Conservation (phyloP, 352 stramenopile genomes). For the Globisporangium iwayamae region DNA sequence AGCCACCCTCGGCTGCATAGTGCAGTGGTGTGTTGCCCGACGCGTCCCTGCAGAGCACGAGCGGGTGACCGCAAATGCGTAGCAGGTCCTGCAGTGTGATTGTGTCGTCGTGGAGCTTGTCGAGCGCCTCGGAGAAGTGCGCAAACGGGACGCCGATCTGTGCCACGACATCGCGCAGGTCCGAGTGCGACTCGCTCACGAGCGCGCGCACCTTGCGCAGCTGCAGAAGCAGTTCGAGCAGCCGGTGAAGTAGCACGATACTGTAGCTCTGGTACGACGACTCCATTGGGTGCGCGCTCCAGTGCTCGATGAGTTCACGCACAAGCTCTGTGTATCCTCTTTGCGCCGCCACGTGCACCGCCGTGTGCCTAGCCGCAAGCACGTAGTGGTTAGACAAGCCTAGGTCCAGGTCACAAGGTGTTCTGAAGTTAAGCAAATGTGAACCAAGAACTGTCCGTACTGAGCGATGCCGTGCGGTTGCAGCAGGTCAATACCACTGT, state of each 20-base stretch:
- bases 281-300: slow-evolving; percentile 55
- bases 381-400: not conserved
- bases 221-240: slow-evolving; percentile 49
- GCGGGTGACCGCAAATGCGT: slow-evolving; percentile 65
- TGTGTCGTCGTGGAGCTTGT: slow-evolving; percentile 52
- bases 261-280: slow-evolving; percentile 67
- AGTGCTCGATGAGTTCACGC: slow-evolving; percentile 54
- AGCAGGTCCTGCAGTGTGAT: slow-evolving; percentile 63
- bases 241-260: slow-evolving; percentile 39
- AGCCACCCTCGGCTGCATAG: slow-evolving; percentile 72
- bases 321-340: slow-evolving; percentile 67
- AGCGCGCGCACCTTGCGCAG: slow-evolving; percentile 47
- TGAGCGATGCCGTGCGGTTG: slow-evolving; percentile 61
- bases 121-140: slow-evolving; percentile 62
- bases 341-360: slow-evolving; percentile 55
- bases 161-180: slow-evolving; percentile 48
- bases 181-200: slow-evolving; percentile 55
- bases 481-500: slow-evolving; percentile 52
- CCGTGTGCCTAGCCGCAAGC: slow-evolving; percentile 37
- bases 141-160: slow-evolving; percentile 52
- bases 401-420: not conserved
- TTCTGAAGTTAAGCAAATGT: not conserved
- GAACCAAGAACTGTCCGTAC: slow-evolving; percentile 21
- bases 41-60: slow-evolving; percentile 60
- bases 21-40: slow-evolving; percentile 72